Evolutionary conservation across 805 yeast species (phyloP), one percentile per base, ranked within the genome.

Genomic region (Candida manassasensis): DNA sequence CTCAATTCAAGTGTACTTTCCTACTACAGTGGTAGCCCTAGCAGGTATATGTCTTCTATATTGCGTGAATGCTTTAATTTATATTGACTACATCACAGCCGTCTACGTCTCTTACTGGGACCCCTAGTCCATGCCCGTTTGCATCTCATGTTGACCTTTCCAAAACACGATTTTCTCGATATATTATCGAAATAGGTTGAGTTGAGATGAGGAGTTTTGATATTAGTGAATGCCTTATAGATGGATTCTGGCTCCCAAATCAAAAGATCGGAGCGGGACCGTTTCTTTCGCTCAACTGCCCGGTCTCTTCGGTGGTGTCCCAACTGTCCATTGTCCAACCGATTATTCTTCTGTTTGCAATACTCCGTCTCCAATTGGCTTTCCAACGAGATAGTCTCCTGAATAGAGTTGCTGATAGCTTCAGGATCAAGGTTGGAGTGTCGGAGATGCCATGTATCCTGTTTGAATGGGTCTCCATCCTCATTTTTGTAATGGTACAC

Each of bases 101-200:
- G 11, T 19, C 26, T 25, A 12, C 37, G 39, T 30, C 29, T 43
- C 18, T 42, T 47, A 27, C 41, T 50, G 3, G 49, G 45, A 12
- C 44, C 40, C 24, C 70, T 48, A 3, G 49, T 42, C 71, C 71
- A 64, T 5, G 71, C 71, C 16, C 64, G 41, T 27, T 57, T 59
- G 22, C 41, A 46, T 35, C 71, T 46, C 71, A 64, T 64, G 41
- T 62, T 63, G 25, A 64, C 56, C 28, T 51, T 55, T 5, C 71
- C 71, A 39, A 64, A 63, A 40, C 69, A 61, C 2, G 65, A 60
- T 10, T 42, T 38, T 11, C 26, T 28, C 2, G 70, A 68, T 9
- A 60, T 47, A 18, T 42, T 39, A 27, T 50, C 54, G 19, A 45
- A 50, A 35, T 55, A 59, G 30, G 52, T 51, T n/a, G 61, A 45